Percentiles rank a stretch among this genome's conserved stretches.
Evolutionary conservation across 2,329 filamentous ascomycete species (phyloP).

Genomic region (Phyllachora maydis): DNA sequence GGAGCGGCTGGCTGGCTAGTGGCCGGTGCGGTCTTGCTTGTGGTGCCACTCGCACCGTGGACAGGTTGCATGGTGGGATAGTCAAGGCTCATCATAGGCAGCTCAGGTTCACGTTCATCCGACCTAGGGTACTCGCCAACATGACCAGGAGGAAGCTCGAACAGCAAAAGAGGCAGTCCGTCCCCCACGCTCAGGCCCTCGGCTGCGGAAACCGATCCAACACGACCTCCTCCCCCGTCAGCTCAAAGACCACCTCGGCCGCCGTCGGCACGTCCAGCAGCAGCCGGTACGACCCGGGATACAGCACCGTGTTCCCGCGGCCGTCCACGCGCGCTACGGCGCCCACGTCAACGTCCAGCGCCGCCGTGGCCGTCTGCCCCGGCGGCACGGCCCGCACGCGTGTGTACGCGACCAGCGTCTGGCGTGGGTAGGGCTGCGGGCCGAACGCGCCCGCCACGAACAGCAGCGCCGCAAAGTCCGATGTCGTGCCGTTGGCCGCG

Average conservation of each 20-base stretch:
- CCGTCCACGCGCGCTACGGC: constrained; percentile 24
- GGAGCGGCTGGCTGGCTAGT: too few relatives aligned
- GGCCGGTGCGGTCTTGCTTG: too few relatives aligned
- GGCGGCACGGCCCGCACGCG: constrained; percentile 16
- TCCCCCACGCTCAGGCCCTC: too few relatives aligned
- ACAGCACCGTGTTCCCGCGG: constrained; percentile 26
- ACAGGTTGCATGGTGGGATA: too few relatives aligned
- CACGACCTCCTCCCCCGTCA: constrained; percentile 19
- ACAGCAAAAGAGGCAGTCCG: too few relatives aligned
- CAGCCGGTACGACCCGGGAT: constrained; percentile 26
- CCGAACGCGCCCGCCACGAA: constrained; percentile 22
- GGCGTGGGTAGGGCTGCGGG: constrained; percentile 25
- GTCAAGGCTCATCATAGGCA: too few relatives aligned
- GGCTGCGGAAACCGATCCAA: constrained; percentile 12
- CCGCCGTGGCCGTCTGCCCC: constrained; percentile 10
- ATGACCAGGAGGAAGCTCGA: too few relatives aligned
- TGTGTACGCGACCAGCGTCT: constrained; percentile 25
- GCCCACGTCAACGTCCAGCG: constrained; percentile 21
- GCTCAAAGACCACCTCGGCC: constrained; percentile 16
- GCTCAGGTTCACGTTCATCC: too few relatives aligned
- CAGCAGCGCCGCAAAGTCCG: constrained; percentile 27
- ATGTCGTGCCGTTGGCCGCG: constrained; percentile 18
- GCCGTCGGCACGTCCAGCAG: constrained; percentile 19
- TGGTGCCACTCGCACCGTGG: too few relatives aligned
- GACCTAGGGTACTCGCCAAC: too few relatives aligned